Conservation (phyloP, 352 stramenopile species). For the Phytophthora citrophthora region DNA sequence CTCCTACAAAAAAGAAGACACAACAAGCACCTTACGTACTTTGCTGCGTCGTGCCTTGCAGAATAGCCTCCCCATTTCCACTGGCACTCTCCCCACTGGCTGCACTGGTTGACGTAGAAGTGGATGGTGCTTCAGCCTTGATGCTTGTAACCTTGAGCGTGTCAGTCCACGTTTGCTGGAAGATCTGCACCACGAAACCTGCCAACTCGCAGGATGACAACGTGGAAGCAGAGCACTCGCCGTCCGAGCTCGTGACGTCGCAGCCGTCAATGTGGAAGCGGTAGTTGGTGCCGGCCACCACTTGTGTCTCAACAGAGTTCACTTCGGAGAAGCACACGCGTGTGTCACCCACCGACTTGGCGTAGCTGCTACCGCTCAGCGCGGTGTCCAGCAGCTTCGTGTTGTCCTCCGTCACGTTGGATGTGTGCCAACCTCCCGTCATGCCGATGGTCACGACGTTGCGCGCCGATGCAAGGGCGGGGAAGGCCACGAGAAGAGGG, state of each 20-base stretch:
- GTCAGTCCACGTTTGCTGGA: conserved; percentile 63
- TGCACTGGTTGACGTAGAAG: conserved; percentile 6
- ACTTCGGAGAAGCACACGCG: conserved; percentile 56
- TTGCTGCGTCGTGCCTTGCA: conserved; percentile 11
- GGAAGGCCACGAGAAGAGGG: conserved; percentile 15
- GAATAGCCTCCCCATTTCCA: conserved; percentile 5
- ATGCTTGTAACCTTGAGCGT: conserved; percentile 71
- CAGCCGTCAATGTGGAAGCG: conserved; percentile 69
- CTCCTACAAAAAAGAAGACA: conserved; percentile 16
- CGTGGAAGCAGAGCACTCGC: conserved; percentile 39
- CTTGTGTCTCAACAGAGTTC: conserved; percentile 55
- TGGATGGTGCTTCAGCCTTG: conserved; percentile 5
- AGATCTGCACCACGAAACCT: conserved; percentile 62
- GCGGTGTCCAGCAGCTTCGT: conserved; percentile 37
- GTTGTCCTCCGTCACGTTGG: conserved; percentile 30
- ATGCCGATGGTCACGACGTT: conserved; percentile 29
- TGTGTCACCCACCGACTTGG: conserved; percentile 32
- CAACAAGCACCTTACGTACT: conserved; percentile 32
- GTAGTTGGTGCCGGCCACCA: conserved; percentile 83
- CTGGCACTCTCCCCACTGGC: conserved; percentile 2
- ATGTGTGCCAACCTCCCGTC: conserved; percentile 34
- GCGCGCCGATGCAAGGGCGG: conserved; percentile 19
- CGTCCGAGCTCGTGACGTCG: conserved; percentile 41
- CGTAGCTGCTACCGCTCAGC: conserved; percentile 36
- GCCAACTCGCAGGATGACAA: conserved; percentile 32